Percentiles rank a stretch among this genome's conserved stretches.
Conservation (phyloP, 495 filamentous ascomycete genomes). For the Talaromyces thailandensis region DNA sequence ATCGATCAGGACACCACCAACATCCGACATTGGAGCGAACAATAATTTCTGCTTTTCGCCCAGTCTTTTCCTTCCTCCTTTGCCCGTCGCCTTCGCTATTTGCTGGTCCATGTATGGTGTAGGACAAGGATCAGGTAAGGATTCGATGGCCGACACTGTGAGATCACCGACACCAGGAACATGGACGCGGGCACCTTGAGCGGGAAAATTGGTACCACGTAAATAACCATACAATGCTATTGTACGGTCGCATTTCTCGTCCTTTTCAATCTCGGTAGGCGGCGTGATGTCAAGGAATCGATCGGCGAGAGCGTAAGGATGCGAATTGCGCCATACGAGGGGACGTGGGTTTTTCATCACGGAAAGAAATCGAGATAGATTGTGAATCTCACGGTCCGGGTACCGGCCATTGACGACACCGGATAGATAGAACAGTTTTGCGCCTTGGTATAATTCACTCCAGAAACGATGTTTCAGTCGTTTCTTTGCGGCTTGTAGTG, state of each 20-base stretch:
- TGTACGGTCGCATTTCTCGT: conserved; percentile 81
- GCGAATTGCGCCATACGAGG: conserved; percentile 90
- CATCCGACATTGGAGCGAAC: conserved; percentile 96
- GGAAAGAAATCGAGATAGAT: conserved; percentile 84
- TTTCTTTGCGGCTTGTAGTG: conserved; percentile 86
- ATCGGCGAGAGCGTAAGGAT: conserved; percentile 89
- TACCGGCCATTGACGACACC: conserved; percentile 95
- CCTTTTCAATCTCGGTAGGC: conserved; percentile 77
- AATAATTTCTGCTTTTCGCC: conserved; percentile 94
- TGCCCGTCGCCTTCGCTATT: conserved; percentile 70
- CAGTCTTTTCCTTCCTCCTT: conserved; percentile 61
- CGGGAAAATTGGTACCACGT: conserved; percentile 89
- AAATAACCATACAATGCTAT: conserved; percentile 91
- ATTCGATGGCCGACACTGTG: conserved; percentile 72
- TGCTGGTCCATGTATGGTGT: conserved; percentile 86
- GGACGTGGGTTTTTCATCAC: conserved; percentile 99
- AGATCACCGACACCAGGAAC: conserved; percentile 93
- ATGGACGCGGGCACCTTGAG: conserved; percentile 79
- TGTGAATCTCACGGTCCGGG: conserved; percentile 93
- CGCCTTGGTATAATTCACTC: conserved; percentile 93
- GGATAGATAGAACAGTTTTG: conserved; percentile 91
- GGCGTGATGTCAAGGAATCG: conserved; percentile 91
- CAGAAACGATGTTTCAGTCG: conserved; percentile 90
- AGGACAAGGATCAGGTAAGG: conserved; percentile 87
- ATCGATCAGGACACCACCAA: conserved; percentile 79